Percentiles rank a stretch among this genome's conserved stretches.
Conservation (phyloP, 164 flowering plant genomes). For the Macadamia tetraphylla region DNA sequence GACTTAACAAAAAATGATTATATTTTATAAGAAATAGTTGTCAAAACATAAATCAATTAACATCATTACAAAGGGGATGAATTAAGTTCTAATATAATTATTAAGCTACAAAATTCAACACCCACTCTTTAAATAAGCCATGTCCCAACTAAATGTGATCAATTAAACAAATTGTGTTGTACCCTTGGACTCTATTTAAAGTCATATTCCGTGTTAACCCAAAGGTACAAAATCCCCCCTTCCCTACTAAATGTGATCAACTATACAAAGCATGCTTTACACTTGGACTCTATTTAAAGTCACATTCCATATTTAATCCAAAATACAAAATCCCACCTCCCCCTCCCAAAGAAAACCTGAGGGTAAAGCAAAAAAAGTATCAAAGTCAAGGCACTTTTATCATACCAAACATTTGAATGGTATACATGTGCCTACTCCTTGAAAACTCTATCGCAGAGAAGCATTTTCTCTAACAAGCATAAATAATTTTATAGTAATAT, state of each 20-base stretch:
- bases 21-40: background rate
- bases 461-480: slow-evolving; percentile 58
- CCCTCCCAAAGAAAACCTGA: no score
- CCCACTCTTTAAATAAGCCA: background rate
- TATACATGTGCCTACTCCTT: slow-evolving; percentile 18
- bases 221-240: background rate
- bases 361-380: no score
- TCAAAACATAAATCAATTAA: background rate
- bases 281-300: no score
- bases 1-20: background rate
- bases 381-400: no score
- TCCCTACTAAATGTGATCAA: background rate
- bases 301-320: no score
- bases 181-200: no score
- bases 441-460: slow-evolving; percentile 38
- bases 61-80: background rate
- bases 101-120: background rate
- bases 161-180: no score
- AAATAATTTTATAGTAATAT: slow-evolving; percentile 55
- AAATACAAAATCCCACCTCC: no score
- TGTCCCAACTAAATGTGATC: no score
- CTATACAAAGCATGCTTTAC: no score
- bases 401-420: slow-evolving; percentile 46
- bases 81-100: background rate
- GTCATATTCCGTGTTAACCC: no score